phyloP scores from a whole-genome alignment of 495 filamentous ascomycete species.

The Lepidopterella palustris region DNA sequence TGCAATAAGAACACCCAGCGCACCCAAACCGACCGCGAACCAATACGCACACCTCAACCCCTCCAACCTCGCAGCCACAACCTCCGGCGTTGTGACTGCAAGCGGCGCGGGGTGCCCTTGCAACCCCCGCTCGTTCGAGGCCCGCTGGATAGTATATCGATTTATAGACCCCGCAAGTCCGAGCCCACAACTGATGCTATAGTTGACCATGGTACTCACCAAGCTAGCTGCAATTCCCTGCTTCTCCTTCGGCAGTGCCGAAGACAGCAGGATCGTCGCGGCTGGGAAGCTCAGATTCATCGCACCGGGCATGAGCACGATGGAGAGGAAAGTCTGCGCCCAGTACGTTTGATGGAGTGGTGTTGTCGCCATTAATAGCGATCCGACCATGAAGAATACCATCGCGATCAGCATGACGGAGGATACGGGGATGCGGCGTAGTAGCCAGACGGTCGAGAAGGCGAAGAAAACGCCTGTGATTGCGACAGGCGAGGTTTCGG shows the following conservation, averaged over 20 bases:
- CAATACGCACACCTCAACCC: slow-evolving; percentile 18
- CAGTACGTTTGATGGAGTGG: slow-evolving; percentile 52
- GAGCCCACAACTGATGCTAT: slow-evolving; percentile 59
- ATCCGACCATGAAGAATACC: slow-evolving; percentile 42
- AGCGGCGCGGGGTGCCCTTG: slow-evolving; percentile 6
- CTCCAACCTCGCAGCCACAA: slow-evolving; percentile 4
- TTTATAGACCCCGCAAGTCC: slow-evolving; percentile 62
- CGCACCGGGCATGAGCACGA: slow-evolving; percentile 53
- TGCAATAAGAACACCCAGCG: slow-evolving; percentile 18
- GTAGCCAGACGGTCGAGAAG: slow-evolving; percentile 42
- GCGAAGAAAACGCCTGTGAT: slow-evolving; percentile 42
- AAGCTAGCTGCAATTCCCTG: slow-evolving; percentile 62
- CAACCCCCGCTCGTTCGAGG: slow-evolving; percentile 6
- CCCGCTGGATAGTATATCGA: slow-evolving; percentile 12
- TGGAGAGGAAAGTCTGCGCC: slow-evolving; percentile 53
- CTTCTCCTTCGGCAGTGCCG: slow-evolving; percentile 51
- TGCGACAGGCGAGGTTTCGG: slow-evolving; percentile 40
- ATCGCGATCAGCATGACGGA: slow-evolving; percentile 49
- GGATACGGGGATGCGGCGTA: slow-evolving; percentile 37
- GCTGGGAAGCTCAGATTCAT: slow-evolving; percentile 60
- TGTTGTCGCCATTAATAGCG: slow-evolving; percentile 41
- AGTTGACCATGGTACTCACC: slow-evolving; percentile 62
- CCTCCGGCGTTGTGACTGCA: neutral
- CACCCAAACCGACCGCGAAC: slow-evolving; percentile 14
- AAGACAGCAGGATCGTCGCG: slow-evolving; percentile 55